Percentiles rank a stretch among this genome's conserved stretches.
phyloP scores from a whole-genome alignment of 73 alveolate species.

The Stentor coeruleus region DNA sequence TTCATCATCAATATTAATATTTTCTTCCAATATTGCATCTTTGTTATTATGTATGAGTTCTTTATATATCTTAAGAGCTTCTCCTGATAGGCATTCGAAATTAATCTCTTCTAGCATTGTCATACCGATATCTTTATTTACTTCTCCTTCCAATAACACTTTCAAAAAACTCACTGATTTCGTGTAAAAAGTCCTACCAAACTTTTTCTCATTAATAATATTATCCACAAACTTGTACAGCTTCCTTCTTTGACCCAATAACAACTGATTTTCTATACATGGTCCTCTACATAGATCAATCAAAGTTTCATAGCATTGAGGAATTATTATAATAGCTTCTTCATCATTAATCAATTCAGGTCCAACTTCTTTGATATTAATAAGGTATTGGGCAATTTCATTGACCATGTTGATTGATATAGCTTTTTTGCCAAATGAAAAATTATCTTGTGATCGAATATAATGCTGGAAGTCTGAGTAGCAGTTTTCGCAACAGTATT shows the following conservation, averaged over 20 bases:
- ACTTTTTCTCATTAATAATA: not conserved
- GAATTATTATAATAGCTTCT: constrained; percentile 12
- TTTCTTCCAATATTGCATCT: not conserved
- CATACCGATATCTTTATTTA: not conserved
- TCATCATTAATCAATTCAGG: not conserved
- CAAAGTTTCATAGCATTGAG: constrained; percentile 34
- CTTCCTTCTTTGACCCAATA: constrained; percentile 38
- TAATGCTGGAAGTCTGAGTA: constrained; percentile 9
- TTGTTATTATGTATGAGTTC: not conserved
- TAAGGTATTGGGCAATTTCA: constrained; percentile 2
- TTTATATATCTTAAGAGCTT: constrained; percentile 2
- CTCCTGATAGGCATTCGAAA: not conserved
- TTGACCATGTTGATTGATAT: not conserved
- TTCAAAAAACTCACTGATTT: not conserved
- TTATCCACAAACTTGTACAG: constrained; percentile 32
- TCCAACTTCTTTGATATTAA: constrained; percentile 14
- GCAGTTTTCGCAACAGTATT: constrained; percentile 9
- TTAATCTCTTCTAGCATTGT: constrained; percentile 19
- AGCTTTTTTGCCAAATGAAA: not conserved
- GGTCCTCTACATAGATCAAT: constrained; percentile 42
- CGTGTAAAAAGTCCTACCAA: not conserved
- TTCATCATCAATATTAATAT: not conserved
- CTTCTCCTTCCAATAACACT: constrained; percentile 5
- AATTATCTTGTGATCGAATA: not conserved
- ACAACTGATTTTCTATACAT: constrained; percentile 24